phyloP scores from a whole-genome alignment of 129 eudicot species.

The Smallanthus sonchifolius region DNA sequence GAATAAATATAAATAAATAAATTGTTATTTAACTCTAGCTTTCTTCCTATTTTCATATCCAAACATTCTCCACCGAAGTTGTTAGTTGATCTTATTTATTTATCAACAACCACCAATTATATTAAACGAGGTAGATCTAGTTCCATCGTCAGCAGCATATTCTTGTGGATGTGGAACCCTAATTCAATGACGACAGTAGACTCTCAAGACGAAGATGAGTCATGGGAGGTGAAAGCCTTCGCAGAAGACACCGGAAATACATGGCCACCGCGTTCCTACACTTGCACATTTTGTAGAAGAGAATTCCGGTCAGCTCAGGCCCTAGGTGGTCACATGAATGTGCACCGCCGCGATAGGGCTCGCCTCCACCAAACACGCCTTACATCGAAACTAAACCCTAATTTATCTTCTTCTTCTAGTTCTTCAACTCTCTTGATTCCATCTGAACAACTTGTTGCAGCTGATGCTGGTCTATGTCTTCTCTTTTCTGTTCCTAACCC shows the following conservation, averaged over 20 bases:
- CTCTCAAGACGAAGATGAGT: slow-evolving; percentile 29
- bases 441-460: slow-evolving; percentile 23
- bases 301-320: slow-evolving; percentile 38
- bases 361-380: slow-evolving; percentile 25
- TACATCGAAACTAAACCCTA: slow-evolving; percentile 11
- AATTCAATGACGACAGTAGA: not conserved
- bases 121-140: not conserved
- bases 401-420: slow-evolving; percentile 6
- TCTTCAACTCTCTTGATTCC: slow-evolving; percentile 17
- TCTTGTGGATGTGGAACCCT: slow-evolving; percentile 23
- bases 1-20: not conserved
- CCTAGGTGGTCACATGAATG: slow-evolving; percentile 37
- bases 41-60: slow-evolving; percentile 1
- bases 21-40: not conserved
- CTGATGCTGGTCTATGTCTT: slow-evolving; percentile 30
- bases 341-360: slow-evolving; percentile 41
- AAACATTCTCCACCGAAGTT: slow-evolving; percentile 16
- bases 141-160: not conserved
- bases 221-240: slow-evolving; percentile 35
- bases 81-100: not conserved
- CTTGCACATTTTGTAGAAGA: slow-evolving; percentile 31
- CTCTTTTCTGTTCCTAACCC: slow-evolving; percentile 34
- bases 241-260: slow-evolving; percentile 27
- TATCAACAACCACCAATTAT: slow-evolving; percentile 16
- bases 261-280: slow-evolving; percentile 32